phyloP scores from a whole-genome alignment of 257 asterid genomes.

The Ilex aquifolium region DNA sequence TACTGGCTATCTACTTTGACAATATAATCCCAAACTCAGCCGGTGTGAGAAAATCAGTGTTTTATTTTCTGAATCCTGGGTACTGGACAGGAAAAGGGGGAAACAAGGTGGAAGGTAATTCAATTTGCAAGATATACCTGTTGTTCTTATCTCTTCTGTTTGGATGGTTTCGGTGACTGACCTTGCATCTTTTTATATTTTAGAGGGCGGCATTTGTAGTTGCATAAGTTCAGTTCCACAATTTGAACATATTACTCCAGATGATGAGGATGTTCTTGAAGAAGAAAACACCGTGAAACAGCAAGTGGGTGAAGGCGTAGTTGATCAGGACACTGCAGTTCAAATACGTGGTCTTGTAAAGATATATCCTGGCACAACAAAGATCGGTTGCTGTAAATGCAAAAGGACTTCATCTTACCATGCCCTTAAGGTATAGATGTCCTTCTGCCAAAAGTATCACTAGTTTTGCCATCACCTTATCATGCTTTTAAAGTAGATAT shows the following conservation, averaged over 20 bases:
- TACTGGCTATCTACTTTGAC: constrained; percentile 85
- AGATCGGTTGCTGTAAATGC: constrained; percentile 64
- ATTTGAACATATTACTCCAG: constrained; percentile 52
- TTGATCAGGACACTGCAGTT: constrained; percentile 61
- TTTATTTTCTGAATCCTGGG: constrained; percentile 73
- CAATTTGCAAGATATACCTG: constrained; percentile 5
- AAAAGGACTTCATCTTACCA: constrained; percentile 76
- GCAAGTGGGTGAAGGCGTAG: constrained; percentile 50
- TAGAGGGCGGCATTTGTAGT: constrained; percentile 83
- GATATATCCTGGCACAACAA: constrained; percentile 62
- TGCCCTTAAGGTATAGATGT: constrained; percentile 64
- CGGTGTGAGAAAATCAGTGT: constrained; percentile 77
- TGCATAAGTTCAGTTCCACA: constrained; percentile 52
- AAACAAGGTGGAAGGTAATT: constrained; percentile 64
- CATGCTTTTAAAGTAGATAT: not conserved
- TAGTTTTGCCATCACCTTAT: not conserved
- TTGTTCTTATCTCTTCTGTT: constrained; percentile 7
- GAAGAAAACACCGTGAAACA: constrained; percentile 78
- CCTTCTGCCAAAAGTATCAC: not conserved
- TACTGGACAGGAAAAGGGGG: constrained; percentile 98
- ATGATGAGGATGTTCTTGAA: constrained; percentile 84
- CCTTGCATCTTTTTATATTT: constrained; percentile 14
- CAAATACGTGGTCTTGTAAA: constrained; percentile 79
- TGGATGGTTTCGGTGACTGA: constrained; percentile 6
- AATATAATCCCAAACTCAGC: constrained; percentile 69